Percentiles rank a stretch among this genome's conserved stretches.
phyloP scores from a whole-genome alignment of 192 early-diverging fungal species.

The Funneliformis geosporum region DNA sequence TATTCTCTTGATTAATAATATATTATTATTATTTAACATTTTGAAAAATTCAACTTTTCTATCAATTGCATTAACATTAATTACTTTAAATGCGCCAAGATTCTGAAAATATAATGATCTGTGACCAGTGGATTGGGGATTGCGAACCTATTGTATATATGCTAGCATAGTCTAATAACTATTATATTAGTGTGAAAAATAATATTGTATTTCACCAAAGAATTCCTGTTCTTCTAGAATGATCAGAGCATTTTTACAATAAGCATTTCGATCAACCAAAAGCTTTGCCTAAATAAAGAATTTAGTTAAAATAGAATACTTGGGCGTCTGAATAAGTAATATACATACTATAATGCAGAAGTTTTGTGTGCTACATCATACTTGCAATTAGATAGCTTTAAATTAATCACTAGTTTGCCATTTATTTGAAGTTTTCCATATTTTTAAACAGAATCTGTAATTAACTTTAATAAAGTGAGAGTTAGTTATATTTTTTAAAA shows the following conservation, averaged over 20 bases:
- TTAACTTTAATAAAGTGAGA: not conserved
- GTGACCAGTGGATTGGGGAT: not conserved
- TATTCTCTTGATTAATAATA: not conserved
- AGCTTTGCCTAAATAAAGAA: not conserved
- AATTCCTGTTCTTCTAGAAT: slow-evolving; percentile 8
- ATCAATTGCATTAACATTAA: not conserved
- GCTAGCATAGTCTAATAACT: not conserved
- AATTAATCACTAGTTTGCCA: not conserved
- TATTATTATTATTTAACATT: not conserved
- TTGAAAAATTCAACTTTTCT: not conserved
- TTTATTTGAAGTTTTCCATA: slow-evolving; percentile 9
- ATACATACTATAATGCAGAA: not conserved
- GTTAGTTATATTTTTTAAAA: no score
- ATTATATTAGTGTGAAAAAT: slow-evolving; percentile 10
- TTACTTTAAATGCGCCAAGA: slow-evolving; percentile 9
- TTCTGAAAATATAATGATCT: not conserved
- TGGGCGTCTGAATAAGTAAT: no score
- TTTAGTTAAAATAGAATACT: no score
- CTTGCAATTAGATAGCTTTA: not conserved
- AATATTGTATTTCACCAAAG: slow-evolving; percentile 9
- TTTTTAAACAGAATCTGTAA: not conserved
- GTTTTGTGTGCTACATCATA: not conserved
- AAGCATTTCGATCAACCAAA: slow-evolving; percentile 1
- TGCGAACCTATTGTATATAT: not conserved
- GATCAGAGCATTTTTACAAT: not conserved